These are phyloP conservation scores for Colletotrichum coccodes DNA, from an alignment of 2,329 filamentous ascomycete species.

Conservation along the genomic window DNA sequence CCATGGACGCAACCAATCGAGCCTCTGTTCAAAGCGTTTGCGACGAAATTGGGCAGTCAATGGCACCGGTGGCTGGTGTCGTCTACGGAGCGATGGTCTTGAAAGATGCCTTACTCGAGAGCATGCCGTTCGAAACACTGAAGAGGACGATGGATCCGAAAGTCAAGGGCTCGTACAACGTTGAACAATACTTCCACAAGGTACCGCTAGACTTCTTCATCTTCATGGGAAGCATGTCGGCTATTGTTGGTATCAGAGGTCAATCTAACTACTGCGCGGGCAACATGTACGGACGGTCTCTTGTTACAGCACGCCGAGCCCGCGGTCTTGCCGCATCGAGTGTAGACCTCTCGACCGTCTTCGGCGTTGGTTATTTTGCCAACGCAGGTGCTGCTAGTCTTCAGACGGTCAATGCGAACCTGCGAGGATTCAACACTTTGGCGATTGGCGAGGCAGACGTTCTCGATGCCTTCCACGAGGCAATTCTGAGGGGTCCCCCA, in stretches of 20 bases:
- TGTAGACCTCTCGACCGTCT: constrained; percentile 49
- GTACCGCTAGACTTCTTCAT: constrained; percentile 48
- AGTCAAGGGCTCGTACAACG: constrained; percentile 41
- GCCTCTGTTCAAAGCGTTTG: neutral
- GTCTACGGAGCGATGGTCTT: constrained; percentile 57
- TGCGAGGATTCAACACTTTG: constrained; percentile 1
- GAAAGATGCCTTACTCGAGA: constrained; percentile 43
- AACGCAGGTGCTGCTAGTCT: constrained; percentile 1
- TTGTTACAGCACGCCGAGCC: constrained; percentile 46
- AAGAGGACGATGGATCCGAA: constrained; percentile 45
- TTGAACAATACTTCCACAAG: constrained; percentile 42
- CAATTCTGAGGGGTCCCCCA: constrained; percentile 3
- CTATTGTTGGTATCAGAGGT: constrained; percentile 41
- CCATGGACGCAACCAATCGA: neutral
- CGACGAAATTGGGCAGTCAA: neutral
- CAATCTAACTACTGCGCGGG: constrained; percentile 58
- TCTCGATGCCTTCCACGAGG: constrained; percentile 7
- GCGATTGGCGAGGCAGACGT: neutral
- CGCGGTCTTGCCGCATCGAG: constrained; percentile 49
- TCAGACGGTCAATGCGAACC: constrained; percentile 1
- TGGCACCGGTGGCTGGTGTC: constrained; percentile 51
- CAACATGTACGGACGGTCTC: constrained; percentile 48
- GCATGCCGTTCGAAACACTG: constrained; percentile 44
- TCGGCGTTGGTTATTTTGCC: constrained; percentile 53
- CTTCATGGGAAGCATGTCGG: constrained; percentile 43